Base-by-base conservation (phyloP, 192 early-diverging fungal species). In the Coemansia sp. region DNA sequence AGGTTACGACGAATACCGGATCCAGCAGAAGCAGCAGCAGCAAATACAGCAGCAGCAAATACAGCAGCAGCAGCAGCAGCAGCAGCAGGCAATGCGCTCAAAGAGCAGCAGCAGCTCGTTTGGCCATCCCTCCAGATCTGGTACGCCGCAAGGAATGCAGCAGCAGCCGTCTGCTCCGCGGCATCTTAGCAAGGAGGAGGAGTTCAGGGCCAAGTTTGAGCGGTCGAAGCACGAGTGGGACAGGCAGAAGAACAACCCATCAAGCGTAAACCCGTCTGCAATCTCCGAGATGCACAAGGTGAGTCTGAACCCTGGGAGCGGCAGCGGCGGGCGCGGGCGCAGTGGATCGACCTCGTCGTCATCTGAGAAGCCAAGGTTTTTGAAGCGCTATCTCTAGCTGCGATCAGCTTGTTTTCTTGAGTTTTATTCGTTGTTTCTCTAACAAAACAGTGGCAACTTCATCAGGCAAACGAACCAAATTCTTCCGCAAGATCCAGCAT, bases 131-230 rank as follows among this genome's bases (percentile, higher is more conserved):
- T 41, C 56, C 3, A 53, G 70, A 9, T 44, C 65, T 3, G 50
- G 56, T n/a, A 70, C 67, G 7, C 72, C 65, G 5, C 65, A 65
- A 2, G 50, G 37, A 56, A 64, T 50, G 60, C 72, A 68, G 62
- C 72, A 74, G 48, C 55, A 49, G 42, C 66, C 61, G 55, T 45
- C 64, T 12, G 42, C 44, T 25, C 59, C 48, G 54, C 41, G 43
- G 43, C 67, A 64, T 14, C 60, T 72, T 59, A 77, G 56, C 65
- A 74, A 74, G 59, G 80, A 83, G 63, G 75, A 83, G 14, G 19
- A 72, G 64, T 83, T 83, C 62, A 68, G 80, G 56, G 71, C 74
- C 20, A 83, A 83, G 72, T 71, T 83, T 54, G 80, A 77, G 41
- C 55, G 63, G 75, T 83, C 80, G 54, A 71, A 83, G 71, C 65